These are phyloP conservation scores for Botryotinia globosa DNA, from an alignment of 2,329 filamentous ascomycete species.

Conservation along the genomic window DNA sequence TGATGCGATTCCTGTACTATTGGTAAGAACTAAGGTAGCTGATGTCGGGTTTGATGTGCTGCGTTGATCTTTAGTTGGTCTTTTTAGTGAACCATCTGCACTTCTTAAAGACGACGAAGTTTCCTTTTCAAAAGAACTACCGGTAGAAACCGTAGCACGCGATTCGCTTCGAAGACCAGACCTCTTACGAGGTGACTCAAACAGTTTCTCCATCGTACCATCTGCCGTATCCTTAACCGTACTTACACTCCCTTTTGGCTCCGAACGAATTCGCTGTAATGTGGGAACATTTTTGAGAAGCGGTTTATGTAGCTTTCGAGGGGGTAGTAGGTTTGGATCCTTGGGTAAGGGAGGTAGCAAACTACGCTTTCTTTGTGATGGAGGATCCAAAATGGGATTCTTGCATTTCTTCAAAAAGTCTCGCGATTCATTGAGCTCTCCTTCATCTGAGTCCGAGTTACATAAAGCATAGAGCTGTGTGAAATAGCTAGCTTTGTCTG, in stretches of 20 bases:
- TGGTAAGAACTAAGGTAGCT: conserved; percentile 30
- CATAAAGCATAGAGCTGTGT: conserved; percentile 31
- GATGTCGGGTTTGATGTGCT: conserved; percentile 31
- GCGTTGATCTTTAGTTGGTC: conserved; percentile 24
- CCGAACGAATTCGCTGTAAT: conserved; percentile 30
- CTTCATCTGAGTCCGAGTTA: conserved; percentile 35
- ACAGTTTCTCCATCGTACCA: conserved; percentile 24
- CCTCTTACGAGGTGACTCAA: conserved; percentile 18
- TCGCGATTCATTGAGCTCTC: conserved; percentile 26
- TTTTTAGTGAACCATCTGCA: conserved; percentile 1
- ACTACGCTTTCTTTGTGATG: conserved; percentile 26
- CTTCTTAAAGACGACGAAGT: conserved; percentile 9
- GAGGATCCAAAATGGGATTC: conserved; percentile 37
- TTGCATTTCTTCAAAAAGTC: conserved; percentile 23
- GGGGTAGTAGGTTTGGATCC: not conserved
- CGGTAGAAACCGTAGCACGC: conserved; percentile 19
- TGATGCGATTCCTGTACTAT: conserved; percentile 32
- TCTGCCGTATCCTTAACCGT: not conserved
- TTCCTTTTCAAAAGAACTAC: conserved; percentile 23
- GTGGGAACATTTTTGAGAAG: conserved; percentile 26
- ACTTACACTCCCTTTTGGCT: conserved; percentile 24
- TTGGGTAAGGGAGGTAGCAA: conserved; percentile 40
- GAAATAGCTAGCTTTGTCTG: conserved; percentile 21
- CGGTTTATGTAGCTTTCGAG: conserved; percentile 8
- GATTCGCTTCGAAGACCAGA: conserved; percentile 30